These are phyloP conservation scores for Rhodotorula sp. DNA, from an alignment of 1,284 basidiomycete species.

Conservation along the genomic window DNA sequence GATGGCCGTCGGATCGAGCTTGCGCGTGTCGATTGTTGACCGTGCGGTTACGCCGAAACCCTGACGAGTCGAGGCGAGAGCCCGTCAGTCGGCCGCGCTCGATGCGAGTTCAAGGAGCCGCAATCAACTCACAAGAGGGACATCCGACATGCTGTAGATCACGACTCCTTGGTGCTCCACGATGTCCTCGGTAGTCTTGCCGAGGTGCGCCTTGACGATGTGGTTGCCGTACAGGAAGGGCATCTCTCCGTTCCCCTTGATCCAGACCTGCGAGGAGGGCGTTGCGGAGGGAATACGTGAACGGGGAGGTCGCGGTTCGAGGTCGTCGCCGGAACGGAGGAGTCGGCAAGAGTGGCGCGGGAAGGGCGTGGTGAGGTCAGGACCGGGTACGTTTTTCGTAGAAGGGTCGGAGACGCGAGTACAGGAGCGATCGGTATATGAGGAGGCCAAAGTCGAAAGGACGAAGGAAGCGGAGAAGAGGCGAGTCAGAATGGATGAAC, in stretches of 20 bases:
- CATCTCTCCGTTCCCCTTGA: conserved; percentile 99
- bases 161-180: conserved; percentile 99
- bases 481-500: no score
- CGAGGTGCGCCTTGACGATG: conserved; percentile 96
- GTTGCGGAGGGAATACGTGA: no score
- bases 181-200: conserved; percentile 98
- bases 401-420: neutral
- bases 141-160: conserved; percentile 91
- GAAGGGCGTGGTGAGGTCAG: neutral
- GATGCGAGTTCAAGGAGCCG: conserved; percentile 49
- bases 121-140: conserved; percentile 62
- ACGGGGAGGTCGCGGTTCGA: no score
- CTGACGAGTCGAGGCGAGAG: neutral
- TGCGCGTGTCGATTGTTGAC: conserved; percentile 92
- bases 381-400: neutral
- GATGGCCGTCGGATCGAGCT: conserved; percentile 96
- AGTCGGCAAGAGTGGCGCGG: neutral
- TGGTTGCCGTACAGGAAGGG: conserved; percentile 99
- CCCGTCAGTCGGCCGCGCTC: neutral
- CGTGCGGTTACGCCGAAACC: conserved; percentile 95
- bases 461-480: neutral
- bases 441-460: neutral
- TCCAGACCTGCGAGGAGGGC: conserved; percentile 73
- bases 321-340: neutral
- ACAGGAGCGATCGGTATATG: neutral